Evolutionary conservation across 805 yeast species (phyloP), one percentile per base, ranked within the genome.

Genomic region (Yamadazyma laniorum): DNA sequence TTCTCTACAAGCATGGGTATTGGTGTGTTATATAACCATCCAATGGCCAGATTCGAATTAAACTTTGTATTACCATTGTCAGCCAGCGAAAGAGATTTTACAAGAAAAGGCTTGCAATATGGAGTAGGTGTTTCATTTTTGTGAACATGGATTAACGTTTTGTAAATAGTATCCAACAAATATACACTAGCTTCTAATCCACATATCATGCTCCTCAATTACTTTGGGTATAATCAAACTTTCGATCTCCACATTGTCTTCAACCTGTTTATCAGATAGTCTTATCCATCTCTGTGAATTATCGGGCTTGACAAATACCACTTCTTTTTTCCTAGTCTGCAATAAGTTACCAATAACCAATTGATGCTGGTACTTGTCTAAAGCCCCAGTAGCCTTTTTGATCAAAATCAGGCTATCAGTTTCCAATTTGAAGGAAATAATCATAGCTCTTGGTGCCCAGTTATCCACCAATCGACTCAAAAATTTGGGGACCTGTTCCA

Each of bases 401-500:
- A 89, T 72, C 46, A 93, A 66, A 17, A 93, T 77, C 6, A 67
- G 49, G 39, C 63, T 57, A 58, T 93, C 99, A 0, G 99, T 93
- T 56, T 93, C 99, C 35, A 93, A 73, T 60, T 93, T 93, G 66
- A 93, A 93, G 13, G 95, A 85, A 1, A 91, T 85, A 40, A 93
- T 87, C 95, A 89, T 85, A 1, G 97, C 95, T 9, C 81, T 77
- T 2, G 95, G 95, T 0, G 96, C 96, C 99, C 99, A 93, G 8
- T 80, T 75, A 47, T 87, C 95, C 1, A 90, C 97, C 44, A 93
- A 67, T 40, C 96, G 71, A 47, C 87, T 77, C 52, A 93, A 72
- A 51, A 93, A 91, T 56, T 93, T 93, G 14, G 99, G 99, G 3
- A 93, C 99, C 4, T 96, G 98, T 56, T 91, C 97, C 48, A 93